Evolutionary conservation across 768 basidiomycete genomes (phyloP), one percentile per base, ranked within the genome.

Genomic region (Plicaturopsis crispa): DNA sequence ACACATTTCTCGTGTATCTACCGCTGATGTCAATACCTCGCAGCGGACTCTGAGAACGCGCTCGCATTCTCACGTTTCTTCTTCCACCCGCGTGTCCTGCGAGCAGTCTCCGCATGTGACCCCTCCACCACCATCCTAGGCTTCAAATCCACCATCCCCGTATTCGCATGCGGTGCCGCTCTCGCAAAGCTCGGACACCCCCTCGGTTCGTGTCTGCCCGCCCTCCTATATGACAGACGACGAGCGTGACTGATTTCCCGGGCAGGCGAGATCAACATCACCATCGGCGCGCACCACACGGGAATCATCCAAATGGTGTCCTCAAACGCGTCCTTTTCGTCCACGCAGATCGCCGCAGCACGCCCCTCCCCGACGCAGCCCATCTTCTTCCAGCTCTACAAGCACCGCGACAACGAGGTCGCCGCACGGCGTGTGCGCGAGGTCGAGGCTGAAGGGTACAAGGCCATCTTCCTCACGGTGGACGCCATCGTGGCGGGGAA

Each of bases 401-500:
- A 94, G 50, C 77, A 90, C 60, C 64, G 66, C 31, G 68, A 86
- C 50, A 73, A 87, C 41, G 51, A 59, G 11, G 65, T 70, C 24
- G 88, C 89, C 2, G 79, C 77, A 51, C 67, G 70, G 44, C 74
- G 86, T 20, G 71, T 96, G 12, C 68, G 70, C 33, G 78, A 85
- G 35, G 73, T 89, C 16, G 82, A 84, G 41, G 53, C 57, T 21
- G 59, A 86, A 3, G 88, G 89, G 0, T 93, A 84, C 59, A 88
- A 82, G 34, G 90, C 86, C 1, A 85, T 97, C 42, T 89, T 89
- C 56, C 66, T 97, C 39, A 96, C 92, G 2, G 91, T 94, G 2
- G 92, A 97, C 59, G 85, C 88, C 0, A 67, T 87, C n/a, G 76
- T 84, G 28, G 67, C 81, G 2, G 83, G 86, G 6, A 91, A 90